phyloP scores from a whole-genome alignment of 371 early-diverging fungal genomes.

The Synchytrium microbalum region DNA sequence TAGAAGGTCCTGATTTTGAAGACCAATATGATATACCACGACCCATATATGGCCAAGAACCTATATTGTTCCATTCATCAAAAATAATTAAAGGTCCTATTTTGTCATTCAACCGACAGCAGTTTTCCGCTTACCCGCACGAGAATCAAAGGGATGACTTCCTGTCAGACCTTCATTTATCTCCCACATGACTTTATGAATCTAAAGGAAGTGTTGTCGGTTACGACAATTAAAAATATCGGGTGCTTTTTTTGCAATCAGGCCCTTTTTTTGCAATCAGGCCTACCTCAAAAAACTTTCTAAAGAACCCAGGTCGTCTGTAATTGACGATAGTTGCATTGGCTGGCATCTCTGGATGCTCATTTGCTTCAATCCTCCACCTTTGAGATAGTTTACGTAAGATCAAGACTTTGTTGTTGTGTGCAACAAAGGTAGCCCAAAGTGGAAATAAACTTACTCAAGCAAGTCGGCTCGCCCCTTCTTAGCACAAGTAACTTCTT shows the following conservation, averaged over 20 bases:
- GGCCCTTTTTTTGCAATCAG: background rate
- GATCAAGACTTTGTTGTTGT: background rate
- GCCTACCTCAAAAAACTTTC: constrained; percentile 62
- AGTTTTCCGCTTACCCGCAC: constrained; percentile 34
- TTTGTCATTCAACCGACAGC: background rate
- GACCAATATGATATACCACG: constrained; percentile 86
- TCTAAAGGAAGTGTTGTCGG: too few relatives aligned
- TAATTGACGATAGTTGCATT: constrained; percentile 23
- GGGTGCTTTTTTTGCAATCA: too few relatives aligned
- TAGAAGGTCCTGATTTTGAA: constrained; percentile 60
- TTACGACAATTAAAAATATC: too few relatives aligned
- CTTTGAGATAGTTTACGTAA: constrained; percentile 5
- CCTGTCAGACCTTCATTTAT: constrained; percentile 68
- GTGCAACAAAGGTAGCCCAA: background rate
- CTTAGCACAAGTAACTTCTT: constrained; percentile 86
- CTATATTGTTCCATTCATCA: constrained; percentile 24
- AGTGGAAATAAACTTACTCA: constrained; percentile 26
- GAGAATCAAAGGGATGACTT: constrained; percentile 72
- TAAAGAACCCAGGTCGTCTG: constrained; percentile 25
- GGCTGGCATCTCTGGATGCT: constrained; percentile 22
- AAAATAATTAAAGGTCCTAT: background rate
- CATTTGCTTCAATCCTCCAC: constrained; percentile 30
- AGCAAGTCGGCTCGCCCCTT: constrained; percentile 74
- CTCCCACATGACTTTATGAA: constrained; percentile 75
- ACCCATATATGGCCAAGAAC: constrained; percentile 69